Conservation (phyloP, 148 eudicot species). For the Camellia lanceoleosa region DNA sequence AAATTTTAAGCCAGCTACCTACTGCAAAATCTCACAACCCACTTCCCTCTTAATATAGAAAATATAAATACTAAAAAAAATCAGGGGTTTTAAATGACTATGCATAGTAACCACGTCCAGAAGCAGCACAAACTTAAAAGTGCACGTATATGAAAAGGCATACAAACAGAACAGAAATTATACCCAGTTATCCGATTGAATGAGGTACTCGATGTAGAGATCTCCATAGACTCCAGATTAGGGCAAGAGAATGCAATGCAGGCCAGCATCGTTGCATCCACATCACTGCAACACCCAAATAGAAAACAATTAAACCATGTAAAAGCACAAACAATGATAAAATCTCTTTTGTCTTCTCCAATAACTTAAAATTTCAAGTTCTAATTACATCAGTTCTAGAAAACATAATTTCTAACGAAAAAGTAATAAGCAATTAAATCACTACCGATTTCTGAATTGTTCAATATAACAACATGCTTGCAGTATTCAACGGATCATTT, state of each 20-base stretch:
- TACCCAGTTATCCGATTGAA: slow-evolving; percentile 87
- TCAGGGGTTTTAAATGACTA: too few species aligned
- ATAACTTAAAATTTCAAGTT: not conserved
- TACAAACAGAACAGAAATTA: not conserved
- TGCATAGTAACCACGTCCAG: too few species aligned
- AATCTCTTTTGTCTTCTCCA: not conserved
- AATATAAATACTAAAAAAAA: too few species aligned
- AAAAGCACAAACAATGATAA: not conserved
- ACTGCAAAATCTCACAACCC: not conserved
- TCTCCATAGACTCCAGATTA: slow-evolving; percentile 77
- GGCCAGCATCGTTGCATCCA: slow-evolving; percentile 90
- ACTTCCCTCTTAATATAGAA: not conserved
- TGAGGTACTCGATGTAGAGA: slow-evolving; percentile 46
- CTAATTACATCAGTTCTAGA: not conserved
- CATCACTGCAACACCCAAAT: slow-evolving; percentile 61
- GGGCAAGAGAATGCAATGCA: slow-evolving; percentile 97
- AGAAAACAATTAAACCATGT: slow-evolving; percentile 1
- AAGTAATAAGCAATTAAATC: not conserved
- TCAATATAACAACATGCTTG: not conserved
- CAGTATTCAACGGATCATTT: not conserved
- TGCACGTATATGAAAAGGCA: not conserved
- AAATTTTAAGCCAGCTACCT: not conserved
- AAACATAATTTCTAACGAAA: not conserved
- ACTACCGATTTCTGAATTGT: not conserved
- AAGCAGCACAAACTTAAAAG: not conserved